Base-by-base conservation (phyloP, 2,329 filamentous ascomycete species). In the Calycina marina region DNA sequence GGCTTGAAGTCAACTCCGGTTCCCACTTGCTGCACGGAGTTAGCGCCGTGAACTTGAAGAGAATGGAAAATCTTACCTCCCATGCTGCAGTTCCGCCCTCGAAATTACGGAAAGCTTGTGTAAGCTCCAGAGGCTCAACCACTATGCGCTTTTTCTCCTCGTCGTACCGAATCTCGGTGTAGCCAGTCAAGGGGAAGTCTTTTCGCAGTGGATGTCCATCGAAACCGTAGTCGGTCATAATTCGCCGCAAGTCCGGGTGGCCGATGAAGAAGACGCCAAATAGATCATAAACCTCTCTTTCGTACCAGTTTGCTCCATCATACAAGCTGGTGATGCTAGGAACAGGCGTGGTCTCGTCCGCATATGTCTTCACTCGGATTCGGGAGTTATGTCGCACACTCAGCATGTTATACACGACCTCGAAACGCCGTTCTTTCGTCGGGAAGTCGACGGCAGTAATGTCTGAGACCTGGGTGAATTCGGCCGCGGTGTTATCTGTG, bases 71-170 rank as follows among this genome's bases (percentile, higher is more conserved):
- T 16, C 59, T 44, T 68, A 72, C 62, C 56, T 80, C 75, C 75
- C 75, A 80, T 10, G 69, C 69, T 43, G 76, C 74, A 28, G 74
- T 75, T 35, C 85, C 84, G 40, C 86, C 85, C 62, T 94, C 86
- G 53, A 98, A 98, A 65, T 98, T 96, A 49, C 90, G 77, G 75
- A 92, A 98, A 5, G 92, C 90, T 61, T 98, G 90, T 10, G 90
- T 96, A 59, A 98, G 71, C 65, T 98, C 90, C 30, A 98, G 67
- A 25, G 92, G 90, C 67, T 98, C 92, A 18, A 92, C 88, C 39
- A 98, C 88, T 54, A 98, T 94, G 41, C 90, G 75, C 75, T 98
- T 98, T 81, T 94, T 98, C 70, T 98, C 92, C 63, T 98, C 90
- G 47, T 98, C 90, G 55, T 92, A 98, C 53, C 90, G 72, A 46